Percentiles rank a stretch among this genome's conserved stretches.
These are phyloP conservation scores for Acer saccharum DNA, from an alignment of 345 rosid species.

Conservation along the genomic window DNA sequence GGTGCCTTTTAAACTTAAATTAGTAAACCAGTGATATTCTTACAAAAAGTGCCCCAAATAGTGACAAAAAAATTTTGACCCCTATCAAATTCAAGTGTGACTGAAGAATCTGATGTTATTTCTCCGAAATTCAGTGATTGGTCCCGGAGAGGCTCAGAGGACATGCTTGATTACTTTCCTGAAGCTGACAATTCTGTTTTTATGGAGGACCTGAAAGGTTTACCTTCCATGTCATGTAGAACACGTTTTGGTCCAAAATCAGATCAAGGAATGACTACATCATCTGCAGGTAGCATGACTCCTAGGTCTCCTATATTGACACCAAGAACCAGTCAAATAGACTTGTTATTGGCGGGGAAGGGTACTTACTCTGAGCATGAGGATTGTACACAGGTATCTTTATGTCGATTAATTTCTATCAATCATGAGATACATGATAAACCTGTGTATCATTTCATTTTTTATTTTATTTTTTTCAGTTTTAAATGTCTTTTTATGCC, in stretches of 20 bases:
- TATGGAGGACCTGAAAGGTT: slow-evolving; percentile 91
- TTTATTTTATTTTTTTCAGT: neutral
- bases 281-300: slow-evolving; percentile 98
- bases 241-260: slow-evolving; percentile 96
- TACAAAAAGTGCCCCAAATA: too few relatives aligned
- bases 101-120: slow-evolving; percentile 82
- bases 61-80: too few relatives aligned
- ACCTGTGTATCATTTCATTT: neutral
- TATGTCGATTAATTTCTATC: neutral
- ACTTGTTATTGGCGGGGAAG: slow-evolving; percentile 82
- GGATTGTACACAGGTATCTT: slow-evolving; percentile 83
- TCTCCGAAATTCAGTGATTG: slow-evolving; percentile 97
- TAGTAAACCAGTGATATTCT: too few relatives aligned
- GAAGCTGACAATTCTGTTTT: slow-evolving; percentile 77
- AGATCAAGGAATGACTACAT: slow-evolving; percentile 96
- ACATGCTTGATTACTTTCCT: slow-evolving; percentile 96
- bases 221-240: slow-evolving; percentile 92
- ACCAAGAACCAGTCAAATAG: slow-evolving; percentile 91
- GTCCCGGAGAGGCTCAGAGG: slow-evolving; percentile 98
- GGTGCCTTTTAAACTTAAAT: too few relatives aligned
- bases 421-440: neutral
- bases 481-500: neutral
- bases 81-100: slow-evolving; percentile 84
- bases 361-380: slow-evolving; percentile 77
- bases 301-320: slow-evolving; percentile 96